These are phyloP conservation scores for Vitis hybrid DNA, from an alignment of 177 flowering plant genomes.

Conservation along the genomic window DNA sequence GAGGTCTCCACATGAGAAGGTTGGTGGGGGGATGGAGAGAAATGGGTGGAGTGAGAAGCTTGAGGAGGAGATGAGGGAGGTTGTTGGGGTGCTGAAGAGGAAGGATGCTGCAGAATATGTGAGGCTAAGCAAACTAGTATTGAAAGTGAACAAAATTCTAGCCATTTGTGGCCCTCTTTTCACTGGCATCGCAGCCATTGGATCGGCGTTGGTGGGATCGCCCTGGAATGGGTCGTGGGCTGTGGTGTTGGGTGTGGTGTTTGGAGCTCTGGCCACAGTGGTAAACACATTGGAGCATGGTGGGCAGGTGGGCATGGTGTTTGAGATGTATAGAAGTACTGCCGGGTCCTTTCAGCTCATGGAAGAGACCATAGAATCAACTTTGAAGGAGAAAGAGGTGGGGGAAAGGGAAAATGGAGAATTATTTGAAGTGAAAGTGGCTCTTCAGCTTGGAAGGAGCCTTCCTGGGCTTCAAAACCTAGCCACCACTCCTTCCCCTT, in stretches of 20 bases:
- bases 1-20: background rate
- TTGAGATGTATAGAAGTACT: constrained; percentile 27
- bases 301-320: constrained; percentile 41
- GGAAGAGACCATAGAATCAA: constrained; percentile 25
- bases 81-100: too few relatives aligned
- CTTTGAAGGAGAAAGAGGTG: constrained; percentile 16
- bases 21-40: constrained; percentile 16
- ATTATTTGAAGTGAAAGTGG: too few relatives aligned
- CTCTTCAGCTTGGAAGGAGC: too few relatives aligned
- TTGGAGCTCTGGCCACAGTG: too few relatives aligned
- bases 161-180: constrained; percentile 26
- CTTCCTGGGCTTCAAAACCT: too few relatives aligned
- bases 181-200: constrained; percentile 23
- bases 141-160: background rate
- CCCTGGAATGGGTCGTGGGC: constrained; percentile 16
- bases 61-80: too few relatives aligned
- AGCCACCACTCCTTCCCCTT: too few relatives aligned
- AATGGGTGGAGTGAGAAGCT: constrained; percentile 15
- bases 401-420: constrained; percentile 30
- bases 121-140: too few relatives aligned
- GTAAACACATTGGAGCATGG: constrained; percentile 16
- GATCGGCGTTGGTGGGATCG: constrained; percentile 21
- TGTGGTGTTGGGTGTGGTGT: constrained; percentile 16
- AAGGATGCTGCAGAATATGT: too few relatives aligned
- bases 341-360: constrained; percentile 4